A percentile compares a stretch with the other conserved stretches of the same genome.
phyloP scores from a whole-genome alignment of 1,284 basidiomycete genomes.

The Fomes fomentarius region DNA sequence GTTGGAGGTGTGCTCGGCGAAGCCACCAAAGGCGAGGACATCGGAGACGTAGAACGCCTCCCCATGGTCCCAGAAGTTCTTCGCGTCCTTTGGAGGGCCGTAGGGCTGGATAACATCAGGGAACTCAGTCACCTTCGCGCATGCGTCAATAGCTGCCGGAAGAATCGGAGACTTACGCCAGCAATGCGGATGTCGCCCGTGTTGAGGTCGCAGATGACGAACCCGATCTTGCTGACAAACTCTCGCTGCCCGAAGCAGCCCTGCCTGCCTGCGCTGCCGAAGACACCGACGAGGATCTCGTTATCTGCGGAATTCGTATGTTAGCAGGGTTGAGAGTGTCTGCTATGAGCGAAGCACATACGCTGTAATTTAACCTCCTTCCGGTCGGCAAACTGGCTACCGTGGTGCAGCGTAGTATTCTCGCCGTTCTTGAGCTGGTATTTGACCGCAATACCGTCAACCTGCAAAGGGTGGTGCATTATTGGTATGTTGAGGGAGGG shows the following conservation, averaged over 20 bases:
- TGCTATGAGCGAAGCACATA: background rate
- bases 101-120: slow-evolving; percentile 19
- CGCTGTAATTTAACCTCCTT: background rate
- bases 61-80: slow-evolving; percentile 17
- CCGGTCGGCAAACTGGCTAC: slow-evolving; percentile 17
- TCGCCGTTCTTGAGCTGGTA: slow-evolving; percentile 11
- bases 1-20: slow-evolving; percentile 5
- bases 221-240: slow-evolving; percentile 18
- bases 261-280: slow-evolving; percentile 19
- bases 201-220: slow-evolving; percentile 18
- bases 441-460: slow-evolving; percentile 18
- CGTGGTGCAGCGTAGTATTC: slow-evolving; percentile 5
- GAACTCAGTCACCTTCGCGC: background rate
- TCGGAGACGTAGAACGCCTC: slow-evolving; percentile 16
- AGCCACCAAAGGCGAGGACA: slow-evolving; percentile 17
- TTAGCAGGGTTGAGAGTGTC: background rate
- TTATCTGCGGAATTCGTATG: slow-evolving; percentile 6
- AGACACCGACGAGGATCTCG: slow-evolving; percentile 18
- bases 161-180: slow-evolving; percentile 7
- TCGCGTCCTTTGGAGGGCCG: slow-evolving; percentile 14
- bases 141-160: no score
- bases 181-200: slow-evolving; percentile 10
- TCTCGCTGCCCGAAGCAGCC: slow-evolving; percentile 17
- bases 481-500: no score
- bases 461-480: slow-evolving; percentile 3